These are phyloP conservation scores for Penicillium griseofulvum DNA, from an alignment of 2,329 filamentous ascomycete species.

Conservation along the genomic window DNA sequence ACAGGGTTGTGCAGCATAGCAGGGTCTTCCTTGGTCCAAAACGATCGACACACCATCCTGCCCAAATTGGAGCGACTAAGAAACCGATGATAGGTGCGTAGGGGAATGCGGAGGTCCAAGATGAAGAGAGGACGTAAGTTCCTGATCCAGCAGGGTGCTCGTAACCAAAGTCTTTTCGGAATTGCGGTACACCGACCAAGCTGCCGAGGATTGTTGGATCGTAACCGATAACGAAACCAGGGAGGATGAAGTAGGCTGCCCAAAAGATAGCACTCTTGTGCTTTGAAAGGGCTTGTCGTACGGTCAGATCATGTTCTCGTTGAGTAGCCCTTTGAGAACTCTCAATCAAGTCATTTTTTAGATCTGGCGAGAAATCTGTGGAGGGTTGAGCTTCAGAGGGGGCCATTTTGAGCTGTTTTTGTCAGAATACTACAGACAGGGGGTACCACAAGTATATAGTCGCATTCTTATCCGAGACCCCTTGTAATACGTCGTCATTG, in stretches of 20 bases:
- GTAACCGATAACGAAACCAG: neutral
- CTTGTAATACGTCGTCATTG: neutral
- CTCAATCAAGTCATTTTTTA: neutral
- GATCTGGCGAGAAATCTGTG: neutral
- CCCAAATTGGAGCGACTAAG: slow-evolving; percentile 25
- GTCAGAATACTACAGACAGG: neutral
- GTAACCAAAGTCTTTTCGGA: slow-evolving; percentile 30
- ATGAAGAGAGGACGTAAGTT: slow-evolving; percentile 24
- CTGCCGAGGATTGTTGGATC: slow-evolving; percentile 19
- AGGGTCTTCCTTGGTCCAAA: slow-evolving; percentile 30
- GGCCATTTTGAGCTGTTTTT: neutral
- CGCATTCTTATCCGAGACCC: neutral
- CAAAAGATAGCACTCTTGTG: neutral
- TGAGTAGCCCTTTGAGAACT: neutral
- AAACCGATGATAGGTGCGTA: slow-evolving; percentile 28
- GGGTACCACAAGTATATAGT: neutral
- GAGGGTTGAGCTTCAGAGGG: neutral
- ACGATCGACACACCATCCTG: slow-evolving; percentile 26
- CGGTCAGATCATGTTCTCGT: neutral
- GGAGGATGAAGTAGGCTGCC: neutral
- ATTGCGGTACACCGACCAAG: slow-evolving; percentile 27
- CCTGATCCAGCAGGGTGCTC: slow-evolving; percentile 15
- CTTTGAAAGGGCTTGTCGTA: neutral
- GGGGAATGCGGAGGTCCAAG: slow-evolving; percentile 29
- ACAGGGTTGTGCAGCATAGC: slow-evolving; percentile 23